These are phyloP conservation scores for Microcera coccophila DNA, from an alignment of 2,329 filamentous ascomycete genomes.

Conservation along the genomic window DNA sequence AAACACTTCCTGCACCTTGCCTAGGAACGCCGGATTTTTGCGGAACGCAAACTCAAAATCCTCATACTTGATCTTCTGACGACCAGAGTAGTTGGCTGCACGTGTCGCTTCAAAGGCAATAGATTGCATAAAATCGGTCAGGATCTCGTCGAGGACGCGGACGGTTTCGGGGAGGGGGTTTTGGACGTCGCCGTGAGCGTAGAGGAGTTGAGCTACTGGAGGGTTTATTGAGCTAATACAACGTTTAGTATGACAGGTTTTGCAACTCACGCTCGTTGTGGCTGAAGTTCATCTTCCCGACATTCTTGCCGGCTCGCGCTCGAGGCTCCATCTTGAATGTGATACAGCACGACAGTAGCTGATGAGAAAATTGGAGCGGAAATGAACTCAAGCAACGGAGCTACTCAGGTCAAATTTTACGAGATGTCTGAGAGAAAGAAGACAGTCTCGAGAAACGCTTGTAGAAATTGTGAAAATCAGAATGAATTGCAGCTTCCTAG, in stretches of 20 bases:
- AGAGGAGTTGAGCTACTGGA: slow-evolving; percentile 69
- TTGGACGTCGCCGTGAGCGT: slow-evolving; percentile 73
- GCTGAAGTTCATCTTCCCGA: slow-evolving; percentile 77
- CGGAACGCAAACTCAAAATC: slow-evolving; percentile 95
- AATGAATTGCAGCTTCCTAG: too few species aligned
- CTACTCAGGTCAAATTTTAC: too few species aligned
- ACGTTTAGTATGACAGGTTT: too few species aligned
- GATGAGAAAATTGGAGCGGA: background rate
- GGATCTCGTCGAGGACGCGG: slow-evolving; percentile 85
- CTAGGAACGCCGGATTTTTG: slow-evolving; percentile 78
- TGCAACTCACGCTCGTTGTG: slow-evolving; percentile 61
- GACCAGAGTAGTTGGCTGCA: slow-evolving; percentile 77
- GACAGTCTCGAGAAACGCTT: too few species aligned
- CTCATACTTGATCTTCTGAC: slow-evolving; percentile 96
- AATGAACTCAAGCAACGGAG: too few species aligned
- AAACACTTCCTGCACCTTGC: slow-evolving; percentile 83
- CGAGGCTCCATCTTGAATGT: slow-evolving; percentile 64
- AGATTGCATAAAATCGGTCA: slow-evolving; percentile 94
- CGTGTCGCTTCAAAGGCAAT: slow-evolving; percentile 86
- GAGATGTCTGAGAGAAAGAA: too few species aligned
- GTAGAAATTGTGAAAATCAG: too few species aligned
- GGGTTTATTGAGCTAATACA: slow-evolving; percentile 1
- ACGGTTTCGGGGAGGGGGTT: slow-evolving; percentile 80
- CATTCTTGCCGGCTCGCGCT: slow-evolving; percentile 73
- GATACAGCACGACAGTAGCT: slow-evolving; percentile 1